A percentile compares a stretch with the other conserved stretches of the same genome.
These are phyloP conservation scores for Stentor roeselii DNA, from an alignment of 73 alveolate species.

Conservation along the genomic window DNA sequence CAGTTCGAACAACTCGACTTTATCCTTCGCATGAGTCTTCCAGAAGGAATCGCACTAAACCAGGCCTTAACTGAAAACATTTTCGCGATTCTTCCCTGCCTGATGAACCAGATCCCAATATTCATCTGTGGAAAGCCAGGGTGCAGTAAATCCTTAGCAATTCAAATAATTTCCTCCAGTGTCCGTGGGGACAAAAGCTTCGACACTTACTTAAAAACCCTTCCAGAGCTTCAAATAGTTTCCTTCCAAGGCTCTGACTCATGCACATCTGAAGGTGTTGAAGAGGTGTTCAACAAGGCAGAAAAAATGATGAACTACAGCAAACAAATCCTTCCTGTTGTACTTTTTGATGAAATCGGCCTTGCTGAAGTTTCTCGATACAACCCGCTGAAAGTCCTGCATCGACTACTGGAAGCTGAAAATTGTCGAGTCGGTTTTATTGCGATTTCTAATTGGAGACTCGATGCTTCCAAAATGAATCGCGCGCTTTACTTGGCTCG, in stretches of 20 bases:
- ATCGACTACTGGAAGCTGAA: conserved; percentile 11
- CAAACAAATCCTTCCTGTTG: conserved; percentile 30
- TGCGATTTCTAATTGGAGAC: conserved; percentile 43
- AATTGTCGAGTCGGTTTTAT: conserved; percentile 36
- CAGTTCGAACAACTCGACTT: conserved; percentile 37
- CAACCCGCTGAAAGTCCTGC: conserved; percentile 33
- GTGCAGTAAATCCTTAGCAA: conserved; percentile 70
- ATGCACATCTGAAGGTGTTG: conserved; percentile 66
- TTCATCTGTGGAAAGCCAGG: conserved; percentile 76
- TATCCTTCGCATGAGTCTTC: conserved; percentile 38
- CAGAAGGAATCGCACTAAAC: conserved; percentile 62
- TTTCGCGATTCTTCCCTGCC: conserved; percentile 59
- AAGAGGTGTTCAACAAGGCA: conserved; percentile 59
- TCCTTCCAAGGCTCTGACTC: conserved; percentile 67
- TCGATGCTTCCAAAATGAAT: conserved; percentile 67
- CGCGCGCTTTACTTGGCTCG: conserved; percentile 62
- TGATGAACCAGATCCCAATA: conserved; percentile 60
- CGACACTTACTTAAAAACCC: conserved; percentile 34
- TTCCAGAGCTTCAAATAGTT: conserved; percentile 48
- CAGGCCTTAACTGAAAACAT: conserved; percentile 55
- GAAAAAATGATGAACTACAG: conserved; percentile 30
- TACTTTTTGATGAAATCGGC: conserved; percentile 36
- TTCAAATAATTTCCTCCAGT: conserved; percentile 47
- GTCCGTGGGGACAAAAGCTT: conserved; percentile 62
- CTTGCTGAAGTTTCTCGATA: conserved; percentile 30